A percentile compares a stretch with the other conserved stretches of the same genome.
These are phyloP conservation scores for Handroanthus guayacan DNA, from an alignment of 257 asterid species.

Conservation along the genomic window DNA sequence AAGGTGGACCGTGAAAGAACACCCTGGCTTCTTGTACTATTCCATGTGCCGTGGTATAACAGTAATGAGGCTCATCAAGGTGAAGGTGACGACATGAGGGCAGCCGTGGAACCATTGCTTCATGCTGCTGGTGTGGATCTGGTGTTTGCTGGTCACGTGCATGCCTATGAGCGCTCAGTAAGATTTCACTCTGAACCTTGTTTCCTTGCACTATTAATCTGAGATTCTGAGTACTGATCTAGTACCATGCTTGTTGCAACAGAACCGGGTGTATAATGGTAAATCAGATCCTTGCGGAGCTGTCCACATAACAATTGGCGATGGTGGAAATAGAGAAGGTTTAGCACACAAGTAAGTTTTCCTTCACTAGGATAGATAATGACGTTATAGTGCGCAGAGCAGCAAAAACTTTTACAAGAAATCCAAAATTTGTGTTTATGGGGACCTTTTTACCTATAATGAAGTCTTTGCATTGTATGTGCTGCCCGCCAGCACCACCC, in stretches of 20 bases:
- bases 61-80: slow-evolving; percentile 89
- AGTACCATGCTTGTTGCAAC: slow-evolving; percentile 36
- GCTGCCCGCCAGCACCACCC: no score
- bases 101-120: slow-evolving; percentile 78
- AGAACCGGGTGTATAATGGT: slow-evolving; percentile 71
- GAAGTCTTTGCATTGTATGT: no score
- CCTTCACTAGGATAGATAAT: background rate
- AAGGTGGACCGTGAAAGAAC: slow-evolving; percentile 75
- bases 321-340: slow-evolving; percentile 96
- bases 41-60: slow-evolving; percentile 98
- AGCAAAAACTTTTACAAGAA: background rate
- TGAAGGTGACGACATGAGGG: slow-evolving; percentile 88
- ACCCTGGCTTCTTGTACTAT: slow-evolving; percentile 79
- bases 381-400: background rate
- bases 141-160: slow-evolving; percentile 86
- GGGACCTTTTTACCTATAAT: background rate
- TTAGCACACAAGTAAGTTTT: slow-evolving; percentile 72
- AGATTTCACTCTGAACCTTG: slow-evolving; percentile 19
- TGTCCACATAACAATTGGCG: slow-evolving; percentile 91
- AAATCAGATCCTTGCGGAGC: slow-evolving; percentile 75
- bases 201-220: background rate
- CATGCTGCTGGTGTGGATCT: slow-evolving; percentile 77
- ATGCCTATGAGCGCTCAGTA: slow-evolving; percentile 98
- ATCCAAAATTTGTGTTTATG: background rate
- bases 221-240: background rate